Evolutionary conservation across 1,284 basidiomycete species (phyloP), one percentile per base, ranked within the genome.

Genomic region (Malassezia yamatoensis): DNA sequence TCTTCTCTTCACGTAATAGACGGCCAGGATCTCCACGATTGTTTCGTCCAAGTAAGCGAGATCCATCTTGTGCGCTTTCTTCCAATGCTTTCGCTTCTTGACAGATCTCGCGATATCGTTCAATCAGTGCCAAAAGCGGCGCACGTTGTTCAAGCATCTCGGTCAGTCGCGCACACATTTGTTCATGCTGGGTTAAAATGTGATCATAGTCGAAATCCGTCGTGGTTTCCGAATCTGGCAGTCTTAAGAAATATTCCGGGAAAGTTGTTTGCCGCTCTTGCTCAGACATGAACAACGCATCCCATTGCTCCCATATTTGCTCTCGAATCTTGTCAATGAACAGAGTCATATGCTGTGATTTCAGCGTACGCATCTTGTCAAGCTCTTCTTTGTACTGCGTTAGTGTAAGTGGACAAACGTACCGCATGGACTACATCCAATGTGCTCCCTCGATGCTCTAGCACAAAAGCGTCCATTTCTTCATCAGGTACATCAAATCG

Each of bases 1-100:
- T 90, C 81, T 94, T 96, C 78, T 96, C 93, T 76, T 99, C 93
- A 45, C 88, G 80, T 45, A 98, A 77, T 45, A 98, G 76, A 20
- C 75, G 62, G 9, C 76, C 75, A 1, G 77, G 68, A 53, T 76
- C 64, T 53, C 77, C 70, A 53, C 88, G 80, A 20, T 83, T 78
- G n/a, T 86, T 87, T 64, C 87, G 56, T 18, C 67, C 66, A 11
- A 69, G 58, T 34, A 71, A 54, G 41, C 71, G 58, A 20, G 63
- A 51, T 3, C 59, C 61, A 53, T 74, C 88, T 29, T 82, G 79
- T 1, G 88, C 87, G 2, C 85, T 82, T 6, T 83, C 83, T 42
- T 77, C 72, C n/a, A 59, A 80, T 70, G 94, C 88, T 70, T 85
- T 86, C 76, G 89, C 85, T 65, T 96, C 90, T 48, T 85, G 83